A percentile compares a stretch with the other conserved stretches of the same genome.
phyloP scores from a whole-genome alignment of 306 rosid species.

The Cicer judaicum region DNA sequence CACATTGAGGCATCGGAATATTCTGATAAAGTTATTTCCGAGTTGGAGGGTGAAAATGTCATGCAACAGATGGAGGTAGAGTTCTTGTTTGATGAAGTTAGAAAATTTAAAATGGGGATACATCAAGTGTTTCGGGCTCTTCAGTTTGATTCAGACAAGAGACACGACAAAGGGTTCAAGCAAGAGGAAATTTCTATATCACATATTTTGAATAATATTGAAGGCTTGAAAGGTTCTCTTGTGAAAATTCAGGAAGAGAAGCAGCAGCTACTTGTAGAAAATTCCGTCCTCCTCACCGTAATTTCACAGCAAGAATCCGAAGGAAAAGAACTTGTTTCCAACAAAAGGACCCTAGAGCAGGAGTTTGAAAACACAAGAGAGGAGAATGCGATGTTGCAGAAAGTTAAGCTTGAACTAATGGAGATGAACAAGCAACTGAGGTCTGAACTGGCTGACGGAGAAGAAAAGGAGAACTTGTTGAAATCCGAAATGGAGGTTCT shows the following conservation, averaged over 20 bases:
- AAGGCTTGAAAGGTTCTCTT: slow-evolving; percentile 68
- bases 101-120: slow-evolving; percentile 69
- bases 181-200: slow-evolving; percentile 60
- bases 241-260: slow-evolving; percentile 69
- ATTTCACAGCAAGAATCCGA: slow-evolving; percentile 66
- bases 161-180: slow-evolving; percentile 51
- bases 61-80: slow-evolving; percentile 91
- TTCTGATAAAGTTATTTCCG: slow-evolving; percentile 77
- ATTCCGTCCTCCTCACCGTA: slow-evolving; percentile 70
- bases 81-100: slow-evolving; percentile 78
- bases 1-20: slow-evolving; percentile 74
- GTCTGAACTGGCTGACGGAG: slow-evolving; percentile 60
- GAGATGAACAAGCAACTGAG: slow-evolving; percentile 62
- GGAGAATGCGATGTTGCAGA: slow-evolving; percentile 56
- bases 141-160: slow-evolving; percentile 55
- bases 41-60: slow-evolving; percentile 93
- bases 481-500: slow-evolving; percentile 58
- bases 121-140: slow-evolving; percentile 71
- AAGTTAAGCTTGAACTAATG: slow-evolving; percentile 65
- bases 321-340: slow-evolving; percentile 56
- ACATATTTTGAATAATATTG: slow-evolving; percentile 64
- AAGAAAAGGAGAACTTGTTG: slow-evolving; percentile 57
- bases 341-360: slow-evolving; percentile 54
- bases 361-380: slow-evolving; percentile 58
- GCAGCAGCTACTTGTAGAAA: slow-evolving; percentile 73